Evolutionary conservation across 2,329 filamentous ascomycete species (phyloP).

Genomic region (Calonectria honghensis): DNA sequence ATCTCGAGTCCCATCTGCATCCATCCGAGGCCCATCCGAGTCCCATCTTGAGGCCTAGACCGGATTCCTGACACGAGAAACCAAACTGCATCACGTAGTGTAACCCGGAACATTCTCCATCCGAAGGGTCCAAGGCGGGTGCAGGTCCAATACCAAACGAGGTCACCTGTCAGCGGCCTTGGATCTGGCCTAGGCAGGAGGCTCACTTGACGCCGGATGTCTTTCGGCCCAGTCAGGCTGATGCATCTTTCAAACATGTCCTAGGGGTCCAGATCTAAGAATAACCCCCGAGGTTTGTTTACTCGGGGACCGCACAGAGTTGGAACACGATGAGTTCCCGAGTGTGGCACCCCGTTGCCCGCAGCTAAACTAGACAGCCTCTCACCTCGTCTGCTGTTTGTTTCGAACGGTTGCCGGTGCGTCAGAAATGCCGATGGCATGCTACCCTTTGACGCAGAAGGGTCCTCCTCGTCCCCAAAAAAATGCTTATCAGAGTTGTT

Average conservation of each 20-base stretch:
- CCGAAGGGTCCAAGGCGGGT: slow-evolving; percentile 26
- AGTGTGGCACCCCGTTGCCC: slow-evolving; percentile 25
- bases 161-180: slow-evolving; percentile 38
- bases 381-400: slow-evolving; percentile 13
- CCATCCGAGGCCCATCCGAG: slow-evolving; percentile 17
- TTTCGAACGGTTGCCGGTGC: slow-evolving; percentile 33
- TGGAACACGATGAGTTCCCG: slow-evolving; percentile 39
- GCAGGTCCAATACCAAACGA: slow-evolving; percentile 24
- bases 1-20: slow-evolving; percentile 8
- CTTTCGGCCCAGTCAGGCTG: slow-evolving; percentile 50
- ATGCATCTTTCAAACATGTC: slow-evolving; percentile 53
- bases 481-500: slow-evolving; percentile 34
- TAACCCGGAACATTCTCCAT: slow-evolving; percentile 33
- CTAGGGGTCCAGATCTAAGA: slow-evolving; percentile 44
- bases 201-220: slow-evolving; percentile 49
- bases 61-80: slow-evolving; percentile 25
- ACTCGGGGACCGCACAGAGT: slow-evolving; percentile 44
- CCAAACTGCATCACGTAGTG: slow-evolving; percentile 22
- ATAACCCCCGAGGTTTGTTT: slow-evolving; percentile 43
- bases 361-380: slow-evolving; percentile 15
- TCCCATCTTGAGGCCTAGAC: slow-evolving; percentile 23
- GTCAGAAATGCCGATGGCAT: slow-evolving; percentile 34
- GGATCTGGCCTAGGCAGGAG: slow-evolving; percentile 40
- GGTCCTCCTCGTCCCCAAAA: slow-evolving; percentile 21
- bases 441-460: slow-evolving; percentile 35